phyloP scores from a whole-genome alignment of 257 asterid genomes.

The Solanum corneliomulleri region DNA sequence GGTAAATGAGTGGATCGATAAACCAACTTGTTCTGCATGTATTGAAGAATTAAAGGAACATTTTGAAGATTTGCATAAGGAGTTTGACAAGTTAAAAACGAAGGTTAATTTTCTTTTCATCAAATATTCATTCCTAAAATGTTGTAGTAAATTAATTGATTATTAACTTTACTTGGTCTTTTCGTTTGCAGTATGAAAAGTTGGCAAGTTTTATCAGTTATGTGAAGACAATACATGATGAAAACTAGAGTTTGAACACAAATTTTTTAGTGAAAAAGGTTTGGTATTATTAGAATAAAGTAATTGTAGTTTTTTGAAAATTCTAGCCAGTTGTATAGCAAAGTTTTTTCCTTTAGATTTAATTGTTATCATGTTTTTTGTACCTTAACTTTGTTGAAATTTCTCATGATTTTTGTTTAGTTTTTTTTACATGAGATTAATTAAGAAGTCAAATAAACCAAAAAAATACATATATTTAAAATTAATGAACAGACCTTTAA shows the following conservation, averaged over 20 bases:
- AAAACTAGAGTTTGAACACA: not conserved
- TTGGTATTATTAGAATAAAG: not conserved
- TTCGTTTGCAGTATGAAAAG: not conserved
- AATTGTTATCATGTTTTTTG: not conserved
- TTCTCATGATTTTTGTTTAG: not conserved
- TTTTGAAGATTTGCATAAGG: not conserved
- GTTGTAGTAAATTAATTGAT: not conserved
- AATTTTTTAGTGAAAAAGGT: not conserved
- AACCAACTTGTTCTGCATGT: not conserved
- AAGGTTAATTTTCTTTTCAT: not conserved
- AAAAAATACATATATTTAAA: not conserved
- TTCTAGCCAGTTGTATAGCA: not conserved
- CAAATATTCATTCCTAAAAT: not conserved
- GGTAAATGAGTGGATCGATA: not conserved
- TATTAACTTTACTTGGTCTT: not conserved
- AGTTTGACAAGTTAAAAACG: not conserved
- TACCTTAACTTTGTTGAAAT: not conserved
- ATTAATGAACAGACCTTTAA: not conserved
- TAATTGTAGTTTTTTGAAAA: not conserved
- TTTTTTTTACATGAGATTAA: not conserved
- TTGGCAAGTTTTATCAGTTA: not conserved
- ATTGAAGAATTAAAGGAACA: not conserved
- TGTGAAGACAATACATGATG: not conserved
- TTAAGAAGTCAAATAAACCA: not conserved
- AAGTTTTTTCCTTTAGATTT: not conserved